Evolutionary conservation across 306 rosid genomes (phyloP).

Genomic region (Begonia peltatifolia): DNA sequence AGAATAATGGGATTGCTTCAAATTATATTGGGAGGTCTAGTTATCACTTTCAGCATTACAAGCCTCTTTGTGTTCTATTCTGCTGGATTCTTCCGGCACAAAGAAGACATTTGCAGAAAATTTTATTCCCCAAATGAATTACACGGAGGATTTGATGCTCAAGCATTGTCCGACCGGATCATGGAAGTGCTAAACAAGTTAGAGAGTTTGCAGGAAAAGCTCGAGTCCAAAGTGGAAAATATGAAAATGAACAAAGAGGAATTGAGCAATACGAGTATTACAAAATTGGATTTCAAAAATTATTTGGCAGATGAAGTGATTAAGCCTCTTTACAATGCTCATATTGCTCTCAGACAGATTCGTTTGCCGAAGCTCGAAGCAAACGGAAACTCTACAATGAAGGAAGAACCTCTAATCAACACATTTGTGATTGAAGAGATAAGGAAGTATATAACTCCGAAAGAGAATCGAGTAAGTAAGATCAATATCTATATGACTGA

Average conservation of each 20-base stretch:
- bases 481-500: slow-evolving; percentile 43
- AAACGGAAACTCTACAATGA: slow-evolving; percentile 26
- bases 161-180: slow-evolving; percentile 42
- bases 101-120: slow-evolving; percentile 47
- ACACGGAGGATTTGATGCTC: slow-evolving; percentile 40
- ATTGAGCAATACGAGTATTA: slow-evolving; percentile 16
- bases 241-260: slow-evolving; percentile 44
- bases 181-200: slow-evolving; percentile 46
- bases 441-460: slow-evolving; percentile 79
- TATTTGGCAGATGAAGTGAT: slow-evolving; percentile 61
- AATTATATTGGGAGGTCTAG: slow-evolving; percentile 51
- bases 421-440: slow-evolving; percentile 67
- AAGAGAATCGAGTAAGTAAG: slow-evolving; percentile 52
- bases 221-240: slow-evolving; percentile 34
- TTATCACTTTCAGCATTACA: slow-evolving; percentile 43
- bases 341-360: slow-evolving; percentile 56
- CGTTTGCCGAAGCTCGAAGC: slow-evolving; percentile 42
- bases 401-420: slow-evolving; percentile 71
- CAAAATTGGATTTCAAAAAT: slow-evolving; percentile 30
- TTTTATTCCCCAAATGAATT: slow-evolving; percentile 27
- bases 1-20: slow-evolving; percentile 57
- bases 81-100: slow-evolving; percentile 55
- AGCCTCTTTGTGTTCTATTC: slow-evolving; percentile 55
- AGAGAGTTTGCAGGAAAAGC: slow-evolving; percentile 58
- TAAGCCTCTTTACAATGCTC: slow-evolving; percentile 62